These are phyloP conservation scores for Closterium sp. DNA, from an alignment of 139 green algal species.

Conservation along the genomic window DNA sequence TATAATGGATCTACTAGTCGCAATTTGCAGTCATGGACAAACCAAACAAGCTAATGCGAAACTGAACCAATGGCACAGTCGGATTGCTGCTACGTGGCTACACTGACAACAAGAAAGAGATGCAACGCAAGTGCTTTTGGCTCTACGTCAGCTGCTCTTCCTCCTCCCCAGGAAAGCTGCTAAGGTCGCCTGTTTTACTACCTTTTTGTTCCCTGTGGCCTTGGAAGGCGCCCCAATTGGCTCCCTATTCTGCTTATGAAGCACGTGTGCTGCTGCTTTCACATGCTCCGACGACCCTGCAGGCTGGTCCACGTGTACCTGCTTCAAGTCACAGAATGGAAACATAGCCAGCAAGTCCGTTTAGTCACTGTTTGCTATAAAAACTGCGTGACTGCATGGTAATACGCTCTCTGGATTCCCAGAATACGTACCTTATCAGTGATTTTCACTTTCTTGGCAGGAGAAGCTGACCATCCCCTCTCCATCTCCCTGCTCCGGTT, in stretches of 20 bases:
- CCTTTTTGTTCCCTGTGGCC: not conserved
- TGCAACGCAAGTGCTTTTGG: no score
- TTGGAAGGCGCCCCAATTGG: not conserved
- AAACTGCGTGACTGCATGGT: no score
- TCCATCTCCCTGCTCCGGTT: not conserved
- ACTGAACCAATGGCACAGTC: no score
- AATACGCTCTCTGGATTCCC: no score
- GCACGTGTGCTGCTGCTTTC: not conserved
- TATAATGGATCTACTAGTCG: no score
- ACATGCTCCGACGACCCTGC: not conserved
- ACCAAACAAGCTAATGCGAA: no score
- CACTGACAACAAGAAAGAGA: no score
- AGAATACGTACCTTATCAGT: not conserved
- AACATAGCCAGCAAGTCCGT: not conserved
- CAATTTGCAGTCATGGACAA: no score
- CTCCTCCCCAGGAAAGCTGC: not conserved
- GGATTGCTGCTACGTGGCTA: no score
- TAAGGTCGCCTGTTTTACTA: not conserved
- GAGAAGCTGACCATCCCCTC: not conserved
- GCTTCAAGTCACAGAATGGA: not conserved
- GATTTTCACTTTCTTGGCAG: not conserved
- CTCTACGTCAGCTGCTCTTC: not conserved
- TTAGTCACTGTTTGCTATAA: not conserved
- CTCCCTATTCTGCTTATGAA: conserved; percentile 3
- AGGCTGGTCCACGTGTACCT: not conserved